Evolutionary conservation across 2,329 filamentous ascomycete species (phyloP).

Genomic region (Aspergillus sp.): DNA sequence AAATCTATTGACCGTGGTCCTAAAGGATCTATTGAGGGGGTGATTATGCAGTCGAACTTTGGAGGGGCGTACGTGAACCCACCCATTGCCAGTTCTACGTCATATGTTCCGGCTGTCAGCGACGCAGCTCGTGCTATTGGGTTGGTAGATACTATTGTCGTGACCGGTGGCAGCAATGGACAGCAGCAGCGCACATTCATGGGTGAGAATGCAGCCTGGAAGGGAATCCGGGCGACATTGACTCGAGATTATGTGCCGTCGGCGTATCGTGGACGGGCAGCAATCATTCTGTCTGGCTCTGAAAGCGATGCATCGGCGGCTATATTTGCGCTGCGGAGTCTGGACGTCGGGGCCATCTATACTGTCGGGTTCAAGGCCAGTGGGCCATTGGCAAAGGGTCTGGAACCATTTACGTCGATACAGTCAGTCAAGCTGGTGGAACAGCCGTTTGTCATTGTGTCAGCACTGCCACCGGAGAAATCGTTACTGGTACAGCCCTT

Average conservation of each 20-base stretch:
- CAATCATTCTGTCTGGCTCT: conserved; percentile 68
- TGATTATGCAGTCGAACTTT: conserved; percentile 69
- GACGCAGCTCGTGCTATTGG: conserved; percentile 75
- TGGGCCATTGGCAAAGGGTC: conserved; percentile 56
- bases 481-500: conserved; percentile 73
- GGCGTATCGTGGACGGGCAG: conserved; percentile 70
- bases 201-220: conserved; percentile 81
- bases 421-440: conserved; percentile 77
- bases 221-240: conserved; percentile 75
- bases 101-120: conserved; percentile 62
- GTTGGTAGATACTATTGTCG: conserved; percentile 75
- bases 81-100: conserved; percentile 55
- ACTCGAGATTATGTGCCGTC: conserved; percentile 78
- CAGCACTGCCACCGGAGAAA: conserved; percentile 72
- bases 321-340: conserved; percentile 71
- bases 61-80: conserved; percentile 79
- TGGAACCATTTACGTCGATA: conserved; percentile 62
- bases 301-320: conserved; percentile 72
- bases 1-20: conserved; percentile 67
- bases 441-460: conserved; percentile 76
- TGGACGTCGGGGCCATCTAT: conserved; percentile 74
- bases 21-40: conserved; percentile 63
- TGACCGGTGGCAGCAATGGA: conserved; percentile 44
- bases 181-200: conserved; percentile 50
- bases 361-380: conserved; percentile 72